Base-by-base conservation (phyloP, 768 basidiomycete genomes). In the Calvatia gigantea region DNA sequence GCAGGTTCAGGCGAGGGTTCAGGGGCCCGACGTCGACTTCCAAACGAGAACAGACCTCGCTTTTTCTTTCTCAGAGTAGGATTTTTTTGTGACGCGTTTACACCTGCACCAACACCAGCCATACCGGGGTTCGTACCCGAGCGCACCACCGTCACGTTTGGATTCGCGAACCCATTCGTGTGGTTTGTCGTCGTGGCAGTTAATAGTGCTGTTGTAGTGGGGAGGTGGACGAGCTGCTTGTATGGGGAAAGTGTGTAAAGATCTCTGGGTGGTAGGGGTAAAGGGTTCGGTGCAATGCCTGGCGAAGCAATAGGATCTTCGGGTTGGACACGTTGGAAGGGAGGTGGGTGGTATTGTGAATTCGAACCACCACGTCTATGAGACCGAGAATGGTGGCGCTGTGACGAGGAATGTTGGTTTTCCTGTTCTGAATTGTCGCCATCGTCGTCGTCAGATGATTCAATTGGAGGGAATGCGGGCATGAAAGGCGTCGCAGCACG, bases 211-310 rank as follows among this genome's bases (percentile, higher is more conserved):
- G 15, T 72, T 2, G 79, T 77, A 41, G 74, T 72, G 1, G 80
- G 83, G 15, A 86, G 77, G 51, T 76, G 75, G 5, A 86, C 70
- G 0, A 88, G 66, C 0, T 71, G 67, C 49, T 78, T 77, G 65
- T 87, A 87, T 0, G 84, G 84, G 0, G 83, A 74, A 25, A 69
- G 68, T 11, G 79, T 75, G 66, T 84, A 86, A 6, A 89, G 52
- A 62, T 89, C 82, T 28, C 69, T 69, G 0, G 89, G 89, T 0
- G 82, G 86, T 2, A 65, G 56, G 0, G 89, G 89, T 7, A 90
- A 80, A 4, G 86, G 87, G 63, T 91, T 87, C 1, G 57, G 50
- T 14, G 70, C 60, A 11, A 66, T 62, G 6, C 59, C 56, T 1
- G 25, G 58, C 6, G 63, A 44, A 65, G 62, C 28, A 57, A 63